Evolutionary conservation across 352 stramenopile species (phyloP).

Genomic region (Blastocystis sp.): DNA sequence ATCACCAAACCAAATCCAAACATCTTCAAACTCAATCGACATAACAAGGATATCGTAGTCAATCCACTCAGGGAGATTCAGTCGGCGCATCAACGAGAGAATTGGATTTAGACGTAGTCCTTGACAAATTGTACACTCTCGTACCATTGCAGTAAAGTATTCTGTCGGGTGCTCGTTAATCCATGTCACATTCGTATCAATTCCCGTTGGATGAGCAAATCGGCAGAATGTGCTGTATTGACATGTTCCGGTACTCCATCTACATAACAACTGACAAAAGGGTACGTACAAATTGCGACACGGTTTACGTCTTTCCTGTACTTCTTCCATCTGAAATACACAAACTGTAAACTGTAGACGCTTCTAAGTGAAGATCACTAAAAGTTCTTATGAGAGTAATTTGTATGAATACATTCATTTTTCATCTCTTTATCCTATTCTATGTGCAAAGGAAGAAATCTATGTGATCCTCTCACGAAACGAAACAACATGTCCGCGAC

Average conservation of each 20-base stretch:
- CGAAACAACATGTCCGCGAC: too few species aligned
- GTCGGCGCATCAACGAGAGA: neutral
- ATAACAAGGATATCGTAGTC: neutral
- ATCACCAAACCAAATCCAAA: neutral
- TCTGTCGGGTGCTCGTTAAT: neutral
- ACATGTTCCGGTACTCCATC: neutral
- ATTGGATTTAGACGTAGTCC: neutral
- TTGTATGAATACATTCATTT: too few species aligned
- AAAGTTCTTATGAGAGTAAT: too few species aligned
- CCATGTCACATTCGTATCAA: neutral
- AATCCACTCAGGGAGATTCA: neutral
- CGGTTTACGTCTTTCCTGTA: neutral
- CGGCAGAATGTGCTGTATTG: neutral
- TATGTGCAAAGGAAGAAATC: too few species aligned
- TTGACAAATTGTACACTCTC: neutral
- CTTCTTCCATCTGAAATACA: too few species aligned
- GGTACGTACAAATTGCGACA: neutral
- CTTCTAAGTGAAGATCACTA: too few species aligned
- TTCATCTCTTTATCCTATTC: too few species aligned
- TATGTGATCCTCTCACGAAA: too few species aligned
- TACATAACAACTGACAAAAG: neutral
- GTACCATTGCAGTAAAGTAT: conserved; percentile 13
- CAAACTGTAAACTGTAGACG: too few species aligned
- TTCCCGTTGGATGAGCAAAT: neutral
- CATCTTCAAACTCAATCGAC: neutral